Evolutionary conservation across 129 eudicot genomes (phyloP), one percentile per base, ranked within the genome.

Genomic region (Silybum marianum): DNA sequence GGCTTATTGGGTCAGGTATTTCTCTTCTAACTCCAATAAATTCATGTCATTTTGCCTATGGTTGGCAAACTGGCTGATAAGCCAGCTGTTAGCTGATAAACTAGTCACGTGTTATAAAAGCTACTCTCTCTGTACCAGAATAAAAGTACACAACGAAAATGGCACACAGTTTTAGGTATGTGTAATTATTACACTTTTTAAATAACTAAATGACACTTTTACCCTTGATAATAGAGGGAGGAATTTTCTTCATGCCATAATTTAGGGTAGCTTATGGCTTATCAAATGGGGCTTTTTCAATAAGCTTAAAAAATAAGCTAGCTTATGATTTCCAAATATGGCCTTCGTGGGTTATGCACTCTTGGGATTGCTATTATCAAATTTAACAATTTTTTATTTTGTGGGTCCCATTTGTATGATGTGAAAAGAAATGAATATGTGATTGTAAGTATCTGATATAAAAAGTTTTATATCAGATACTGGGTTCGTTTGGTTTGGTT

Each of bases 1-100:
- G 99, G 99, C 80, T 78, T 95, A 77, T 75, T 95, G 78, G 90
- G 92, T 83, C 99, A 95, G 98, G 99, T 95, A 85, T 60, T 42
- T 24, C 73, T 40, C 24, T 40, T 77, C 0, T 54, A 69, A 5
- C 0, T 58, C 39, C 40, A 23, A 2, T 60, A 32, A 51, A 34
- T 32, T 25, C 7, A 12, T 51, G 21, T 14, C 62, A 14, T 19
- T 48, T 48, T 48, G n/a, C 19, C 60, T 48, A 48, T 48, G 60
- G 13, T 48, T 39, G 12, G 46, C 12, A 40, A 40, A 40, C 13
- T 51, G 1, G 63, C 22, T 51, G 63, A 51, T 3, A 51, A 16
- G 63, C 63, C 16, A 51, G 63, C 1, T 51, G 7, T 16, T n/a
- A 1, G 66, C 23, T 6, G 66, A 58, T 3, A 58, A n/a, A 6